phyloP scores from a whole-genome alignment of 768 basidiomycete genomes.

The Pisolithus sp. region DNA sequence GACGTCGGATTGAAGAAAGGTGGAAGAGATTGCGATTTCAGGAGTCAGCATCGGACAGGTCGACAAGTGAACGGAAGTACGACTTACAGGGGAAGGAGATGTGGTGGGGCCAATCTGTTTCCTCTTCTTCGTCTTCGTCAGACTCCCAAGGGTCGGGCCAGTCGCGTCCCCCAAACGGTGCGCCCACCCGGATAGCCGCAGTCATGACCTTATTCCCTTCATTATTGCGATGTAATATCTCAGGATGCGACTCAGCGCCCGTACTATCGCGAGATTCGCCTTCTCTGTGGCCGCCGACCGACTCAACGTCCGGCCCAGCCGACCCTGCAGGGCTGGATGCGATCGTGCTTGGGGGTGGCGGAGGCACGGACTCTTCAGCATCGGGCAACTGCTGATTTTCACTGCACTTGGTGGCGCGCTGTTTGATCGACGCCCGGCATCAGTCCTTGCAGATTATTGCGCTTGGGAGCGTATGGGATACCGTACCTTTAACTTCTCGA shows the following conservation, averaged over 20 bases:
- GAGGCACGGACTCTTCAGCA: background rate
- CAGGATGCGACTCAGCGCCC: background rate
- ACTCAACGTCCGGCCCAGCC: background rate
- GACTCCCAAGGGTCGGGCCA: constrained; percentile 2
- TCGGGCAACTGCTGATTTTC: background rate
- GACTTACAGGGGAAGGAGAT: constrained; percentile 24
- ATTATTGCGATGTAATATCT: background rate
- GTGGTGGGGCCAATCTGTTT: constrained; percentile 2
- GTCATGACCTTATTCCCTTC: background rate
- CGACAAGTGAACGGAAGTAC: background rate
- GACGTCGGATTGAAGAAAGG: background rate
- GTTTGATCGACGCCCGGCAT: constrained; percentile 1
- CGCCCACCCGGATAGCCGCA: background rate
- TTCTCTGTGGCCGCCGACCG: background rate
- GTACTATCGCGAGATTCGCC: background rate
- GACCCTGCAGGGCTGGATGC: background rate
- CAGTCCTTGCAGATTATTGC: background rate
- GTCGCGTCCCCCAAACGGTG: background rate
- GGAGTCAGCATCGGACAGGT: constrained; percentile 3
- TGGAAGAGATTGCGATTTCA: background rate
- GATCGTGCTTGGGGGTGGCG: background rate
- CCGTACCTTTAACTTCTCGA: constrained; percentile 24
- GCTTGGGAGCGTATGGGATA: background rate
- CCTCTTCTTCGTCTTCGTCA: constrained; percentile 16
- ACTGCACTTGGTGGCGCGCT: constrained; percentile 6